Evolutionary conservation across 2,329 filamentous ascomycete species (phyloP).

Genomic region (Hymenoscyphus infarciens): DNA sequence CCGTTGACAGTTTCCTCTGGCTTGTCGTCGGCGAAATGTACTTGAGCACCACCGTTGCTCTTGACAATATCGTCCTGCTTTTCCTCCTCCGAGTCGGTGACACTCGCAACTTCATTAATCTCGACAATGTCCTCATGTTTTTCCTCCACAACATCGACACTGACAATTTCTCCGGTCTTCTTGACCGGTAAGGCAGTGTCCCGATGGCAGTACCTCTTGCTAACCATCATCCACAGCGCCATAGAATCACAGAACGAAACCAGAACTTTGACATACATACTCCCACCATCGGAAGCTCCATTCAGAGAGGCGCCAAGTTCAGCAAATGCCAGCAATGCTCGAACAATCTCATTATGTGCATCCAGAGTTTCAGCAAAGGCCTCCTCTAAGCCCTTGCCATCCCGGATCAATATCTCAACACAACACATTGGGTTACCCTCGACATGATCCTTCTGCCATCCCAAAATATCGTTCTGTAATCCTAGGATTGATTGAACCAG

Average conservation of each 20-base stretch:
- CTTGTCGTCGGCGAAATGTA: background rate
- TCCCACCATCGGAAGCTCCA: background rate
- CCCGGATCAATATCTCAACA: slow-evolving; percentile 9
- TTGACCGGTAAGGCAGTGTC: background rate
- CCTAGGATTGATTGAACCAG: slow-evolving; percentile 6
- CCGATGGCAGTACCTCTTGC: slow-evolving; percentile 6
- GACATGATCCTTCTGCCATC: slow-evolving; percentile 11
- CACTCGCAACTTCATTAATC: background rate
- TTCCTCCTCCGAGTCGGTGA: background rate
- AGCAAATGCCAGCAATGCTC: slow-evolving; percentile 5
- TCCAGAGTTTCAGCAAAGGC: slow-evolving; percentile 4
- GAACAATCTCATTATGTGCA: slow-evolving; percentile 5
- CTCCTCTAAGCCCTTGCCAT: slow-evolving; percentile 2
- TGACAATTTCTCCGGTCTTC: background rate
- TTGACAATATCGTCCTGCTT: background rate
- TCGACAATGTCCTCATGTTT: background rate
- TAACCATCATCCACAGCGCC: slow-evolving; percentile 9
- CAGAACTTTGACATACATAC: slow-evolving; percentile 6
- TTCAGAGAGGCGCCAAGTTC: background rate
- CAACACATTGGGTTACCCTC: slow-evolving; percentile 10
- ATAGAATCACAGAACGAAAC: slow-evolving; percentile 2
- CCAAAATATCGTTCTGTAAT: slow-evolving; percentile 9
- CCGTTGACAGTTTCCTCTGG: background rate
- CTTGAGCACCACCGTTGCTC: background rate
- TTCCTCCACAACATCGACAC: too few relatives aligned